Evolutionary conservation across 768 basidiomycete genomes (phyloP), one percentile per base, ranked within the genome.

Genomic region (Panaeolus papilionaceus): DNA sequence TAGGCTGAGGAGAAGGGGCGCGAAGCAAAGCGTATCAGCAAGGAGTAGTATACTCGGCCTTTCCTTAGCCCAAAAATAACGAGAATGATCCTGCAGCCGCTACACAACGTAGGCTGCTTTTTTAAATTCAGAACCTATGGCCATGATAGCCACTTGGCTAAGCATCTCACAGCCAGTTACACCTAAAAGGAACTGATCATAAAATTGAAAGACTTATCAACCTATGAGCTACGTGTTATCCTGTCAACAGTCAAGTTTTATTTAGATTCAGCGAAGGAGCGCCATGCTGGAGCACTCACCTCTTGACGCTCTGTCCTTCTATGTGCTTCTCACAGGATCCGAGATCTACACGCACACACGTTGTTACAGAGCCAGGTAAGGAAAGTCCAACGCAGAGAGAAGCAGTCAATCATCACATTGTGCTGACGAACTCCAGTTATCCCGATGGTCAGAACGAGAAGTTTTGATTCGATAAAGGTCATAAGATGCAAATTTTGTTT

Each of bases 21-120:
- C 54, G 54, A 58, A 58, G 54, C 54, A 28, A 58, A 58, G 28
- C 26, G 54, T 58, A 58, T 58, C 54, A 58, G 11, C 14, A 58
- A 58, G 5, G 20, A 26, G 33, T 23, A 37, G 4, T 11, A 58
- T 11, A 37, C 54, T 23, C 54, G 16, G 10, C 8, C 54, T 12
- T 58, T 58, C 1, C 54, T 14, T 23, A n/a, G 54, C 6, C 54
- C 20, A 58, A 58, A 58, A 58, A 58, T 58, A 58, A 4, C 28
- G 33, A 26, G 23, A 20, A n/a, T 51, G n/a, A 51, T 4, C 8
- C n/a, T 23, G 47, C 47, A 23, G 20, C 10, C 20, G 23, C 10
- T 26, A 20, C 7, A 20, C 6, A 26, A 3, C 20, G 20, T 5
- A 12, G 8, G 2, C 23, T 51, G 23, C 11, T 44, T 51, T 26